Conservation (phyloP, 352 stramenopile genomes). For the Globisporangium nodosum region DNA sequence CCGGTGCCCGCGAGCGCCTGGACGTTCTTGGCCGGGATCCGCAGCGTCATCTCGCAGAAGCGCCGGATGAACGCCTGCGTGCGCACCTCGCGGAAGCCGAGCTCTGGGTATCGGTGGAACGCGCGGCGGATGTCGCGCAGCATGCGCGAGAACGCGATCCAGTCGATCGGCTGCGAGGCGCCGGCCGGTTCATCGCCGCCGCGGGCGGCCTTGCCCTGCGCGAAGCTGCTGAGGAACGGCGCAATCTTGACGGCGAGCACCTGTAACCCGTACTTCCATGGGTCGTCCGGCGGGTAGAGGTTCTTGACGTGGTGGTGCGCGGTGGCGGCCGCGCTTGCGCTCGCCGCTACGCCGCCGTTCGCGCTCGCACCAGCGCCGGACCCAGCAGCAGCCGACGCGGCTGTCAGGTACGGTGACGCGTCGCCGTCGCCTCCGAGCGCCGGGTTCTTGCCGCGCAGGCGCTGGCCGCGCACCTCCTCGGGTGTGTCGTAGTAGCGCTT, state of each 20-base stretch:
- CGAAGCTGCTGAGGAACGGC: conserved; percentile 63
- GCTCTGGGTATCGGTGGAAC: conserved; percentile 89
- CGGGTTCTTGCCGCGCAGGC: conserved; percentile 57
- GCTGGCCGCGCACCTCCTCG: conserved; percentile 67
- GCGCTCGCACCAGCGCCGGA: neutral
- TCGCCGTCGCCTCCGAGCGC: conserved; percentile 3
- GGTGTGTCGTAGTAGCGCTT: conserved; percentile 77
- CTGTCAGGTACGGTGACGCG: neutral
- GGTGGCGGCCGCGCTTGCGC: neutral
- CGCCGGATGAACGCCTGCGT: conserved; percentile 84
- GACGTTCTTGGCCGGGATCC: conserved; percentile 71
- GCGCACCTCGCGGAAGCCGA: conserved; percentile 86
- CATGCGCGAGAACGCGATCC: conserved; percentile 65
- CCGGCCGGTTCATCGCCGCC: neutral
- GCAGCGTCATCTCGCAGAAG: conserved; percentile 78
- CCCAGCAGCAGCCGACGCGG: neutral
- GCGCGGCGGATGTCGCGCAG: conserved; percentile 72
- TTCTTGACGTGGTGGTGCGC: conserved; percentile 22
- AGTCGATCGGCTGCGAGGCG: conserved; percentile 31
- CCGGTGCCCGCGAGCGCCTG: conserved; percentile 79
- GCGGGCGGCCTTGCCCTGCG: conserved; percentile 7
- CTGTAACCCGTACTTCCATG: conserved; percentile 62
- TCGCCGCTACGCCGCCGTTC: neutral
- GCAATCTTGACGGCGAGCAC: conserved; percentile 41
- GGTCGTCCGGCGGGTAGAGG: conserved; percentile 57